A percentile compares a stretch with the other conserved stretches of the same genome.
Conservation (phyloP, 1,284 basidiomycete genomes). For the Malassezia nana region DNA sequence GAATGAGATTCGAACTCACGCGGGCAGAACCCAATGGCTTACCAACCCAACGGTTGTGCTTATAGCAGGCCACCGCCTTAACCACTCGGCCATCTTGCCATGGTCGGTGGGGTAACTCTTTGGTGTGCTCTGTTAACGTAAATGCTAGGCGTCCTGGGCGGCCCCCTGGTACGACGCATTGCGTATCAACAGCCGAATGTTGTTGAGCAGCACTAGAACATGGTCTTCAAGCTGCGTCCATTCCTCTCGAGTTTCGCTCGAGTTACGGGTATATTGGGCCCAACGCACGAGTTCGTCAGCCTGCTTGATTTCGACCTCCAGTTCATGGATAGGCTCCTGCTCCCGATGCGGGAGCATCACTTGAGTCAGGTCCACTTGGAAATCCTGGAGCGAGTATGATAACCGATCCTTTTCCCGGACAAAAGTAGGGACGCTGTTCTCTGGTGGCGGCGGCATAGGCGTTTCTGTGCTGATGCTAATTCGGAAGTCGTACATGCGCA, state of each 20-base stretch:
- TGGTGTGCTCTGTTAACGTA: not conserved
- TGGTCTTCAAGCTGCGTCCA: slow-evolving; percentile 41
- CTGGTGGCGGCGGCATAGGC: slow-evolving; percentile 28
- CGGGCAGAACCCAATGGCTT: slow-evolving; percentile 34
- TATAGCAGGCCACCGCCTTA: slow-evolving; percentile 35
- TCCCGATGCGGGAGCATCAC: slow-evolving; percentile 54
- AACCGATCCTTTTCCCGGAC: slow-evolving; percentile 75
- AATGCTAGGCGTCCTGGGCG: no score
- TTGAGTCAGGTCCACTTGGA: slow-evolving; percentile 83
- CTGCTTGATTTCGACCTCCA: slow-evolving; percentile 56
- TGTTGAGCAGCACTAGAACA: slow-evolving; percentile 42
- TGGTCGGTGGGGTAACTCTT: not conserved
- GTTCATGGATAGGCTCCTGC: slow-evolving; percentile 51
- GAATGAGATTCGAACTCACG: slow-evolving; percentile 49
- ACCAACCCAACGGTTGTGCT: slow-evolving; percentile 13
- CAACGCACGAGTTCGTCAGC: slow-evolving; percentile 52
- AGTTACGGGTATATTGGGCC: slow-evolving; percentile 19
- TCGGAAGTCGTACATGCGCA: slow-evolving; percentile 74
- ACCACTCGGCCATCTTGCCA: slow-evolving; percentile 49
- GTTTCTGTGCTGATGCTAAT: slow-evolving; percentile 78
- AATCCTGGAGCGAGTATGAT: slow-evolving; percentile 84
- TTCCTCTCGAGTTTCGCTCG: slow-evolving; percentile 20
- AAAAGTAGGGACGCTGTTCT: slow-evolving; percentile 27
- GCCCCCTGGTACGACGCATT: slow-evolving; percentile 9
- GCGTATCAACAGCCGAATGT: slow-evolving; percentile 40